phyloP scores from a whole-genome alignment of 2,329 filamentous ascomycete species.

The Fusarium transvaalense region DNA sequence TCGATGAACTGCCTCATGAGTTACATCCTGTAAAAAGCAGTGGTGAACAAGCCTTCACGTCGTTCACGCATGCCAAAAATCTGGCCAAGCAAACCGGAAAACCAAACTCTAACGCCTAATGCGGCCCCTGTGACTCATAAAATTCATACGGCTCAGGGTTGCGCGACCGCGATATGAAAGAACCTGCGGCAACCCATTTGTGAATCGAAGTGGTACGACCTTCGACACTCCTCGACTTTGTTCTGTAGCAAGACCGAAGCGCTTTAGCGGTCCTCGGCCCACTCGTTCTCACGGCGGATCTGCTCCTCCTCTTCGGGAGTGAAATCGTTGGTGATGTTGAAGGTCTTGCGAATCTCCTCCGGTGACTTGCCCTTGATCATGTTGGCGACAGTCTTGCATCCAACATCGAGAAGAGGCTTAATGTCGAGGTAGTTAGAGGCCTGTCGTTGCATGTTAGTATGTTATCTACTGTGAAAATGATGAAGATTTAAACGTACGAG shows the following conservation, averaged over 20 bases:
- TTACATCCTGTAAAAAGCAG: conserved; percentile 13
- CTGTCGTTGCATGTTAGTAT: conserved; percentile 59
- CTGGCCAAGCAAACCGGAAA: conserved; percentile 40
- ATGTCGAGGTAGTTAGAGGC: conserved; percentile 99
- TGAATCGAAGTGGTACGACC: conserved; percentile 1
- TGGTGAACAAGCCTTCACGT: conserved; percentile 13
- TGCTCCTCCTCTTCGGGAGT: conserved; percentile 99
- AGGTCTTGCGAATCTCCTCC: conserved; percentile 99
- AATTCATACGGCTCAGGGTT: conserved; percentile 12
- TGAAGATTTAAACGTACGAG: conserved; percentile 70
- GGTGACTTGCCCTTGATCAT: conserved; percentile 99
- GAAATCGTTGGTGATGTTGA: conserved; percentile 99
- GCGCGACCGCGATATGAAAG: not conserved
- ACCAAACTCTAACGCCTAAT: conserved; percentile 45
- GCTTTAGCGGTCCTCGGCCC: conserved; percentile 82
- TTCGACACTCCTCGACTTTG: conserved; percentile 3
- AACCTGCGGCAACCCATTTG: not conserved
- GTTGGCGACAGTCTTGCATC: conserved; percentile 99
- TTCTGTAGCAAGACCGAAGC: not conserved
- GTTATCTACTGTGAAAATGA: not conserved
- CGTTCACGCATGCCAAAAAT: conserved; percentile 33
- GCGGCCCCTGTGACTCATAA: conserved; percentile 33
- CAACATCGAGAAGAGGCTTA: conserved; percentile 96
- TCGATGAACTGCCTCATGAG: conserved; percentile 19
- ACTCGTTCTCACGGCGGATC: conserved; percentile 91